Conservation (phyloP, 2,329 filamentous ascomycete species). For the Aureobasidium mangrovei region DNA sequence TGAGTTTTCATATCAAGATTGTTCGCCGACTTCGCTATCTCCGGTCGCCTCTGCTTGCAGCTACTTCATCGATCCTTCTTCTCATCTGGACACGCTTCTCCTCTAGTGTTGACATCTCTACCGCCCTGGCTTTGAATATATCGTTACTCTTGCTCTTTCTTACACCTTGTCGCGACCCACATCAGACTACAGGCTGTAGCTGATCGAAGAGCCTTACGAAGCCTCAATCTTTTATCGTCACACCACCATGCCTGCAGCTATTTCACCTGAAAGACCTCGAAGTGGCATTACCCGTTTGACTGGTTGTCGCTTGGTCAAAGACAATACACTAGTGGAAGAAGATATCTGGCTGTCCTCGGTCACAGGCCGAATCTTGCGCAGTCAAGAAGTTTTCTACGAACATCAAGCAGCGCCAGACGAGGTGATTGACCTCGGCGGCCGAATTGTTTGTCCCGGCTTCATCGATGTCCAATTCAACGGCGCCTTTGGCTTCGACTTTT, state of each 20-base stretch:
- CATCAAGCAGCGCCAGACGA: conserved; percentile 61
- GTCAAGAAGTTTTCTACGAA: conserved; percentile 57
- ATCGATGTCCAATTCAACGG: conserved; percentile 92
- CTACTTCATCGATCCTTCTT: no score
- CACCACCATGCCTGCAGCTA: conserved; percentile 32
- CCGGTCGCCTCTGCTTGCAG: not conserved
- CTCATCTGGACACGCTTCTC: no score
- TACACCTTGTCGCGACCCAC: no score
- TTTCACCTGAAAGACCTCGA: conserved; percentile 30
- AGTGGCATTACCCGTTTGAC: conserved; percentile 49
- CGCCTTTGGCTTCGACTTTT: conserved; percentile 89
- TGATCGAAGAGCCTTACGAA: no score
- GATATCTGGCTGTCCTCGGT: conserved; percentile 84
- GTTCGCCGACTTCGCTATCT: not conserved
- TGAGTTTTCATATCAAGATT: no score
- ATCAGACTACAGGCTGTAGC: no score
- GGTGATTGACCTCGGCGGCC: conserved; percentile 70
- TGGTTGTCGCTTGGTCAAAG: conserved; percentile 71
- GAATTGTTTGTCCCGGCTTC: conserved; percentile 75
- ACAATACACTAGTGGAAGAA: conserved; percentile 57
- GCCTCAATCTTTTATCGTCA: not conserved
- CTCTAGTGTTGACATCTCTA: no score
- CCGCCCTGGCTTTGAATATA: no score
- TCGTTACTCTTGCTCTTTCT: no score
- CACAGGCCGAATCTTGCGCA: conserved; percentile 73